Base-by-base conservation (phyloP, 176 grass and related monocot species). In the Carex scoparia region DNA sequence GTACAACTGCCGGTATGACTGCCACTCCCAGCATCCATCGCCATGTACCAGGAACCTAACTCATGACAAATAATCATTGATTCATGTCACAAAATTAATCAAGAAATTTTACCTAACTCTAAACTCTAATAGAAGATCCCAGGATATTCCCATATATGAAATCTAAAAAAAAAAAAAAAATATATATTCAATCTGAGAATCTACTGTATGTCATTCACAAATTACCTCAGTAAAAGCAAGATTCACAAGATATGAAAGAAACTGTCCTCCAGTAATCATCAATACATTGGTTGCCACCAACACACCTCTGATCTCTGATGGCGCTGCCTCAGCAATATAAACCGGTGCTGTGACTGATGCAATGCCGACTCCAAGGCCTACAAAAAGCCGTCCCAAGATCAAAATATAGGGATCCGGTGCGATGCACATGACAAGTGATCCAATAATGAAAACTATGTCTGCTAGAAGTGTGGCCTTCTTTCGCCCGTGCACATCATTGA, bases 1-100 rank as follows among this genome's bases (percentile, higher is more conserved):
- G 95, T 73, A 95, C 18, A 54, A 95, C 73, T 64, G 95, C 95
- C 74, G 95, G 95, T 71, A 98, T 51, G 3, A 91, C 95, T 85
- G 93, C 92, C 65, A 95, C 93, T 73, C 93, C 95, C 1, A 95
- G 95, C 95, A 98, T 98, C 95, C 95, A 98, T 64, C 95, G 89
- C 95, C 95, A 98, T 31, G 95, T 98, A 61, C 93, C 95, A 90
- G 88, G 86, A 87, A 98, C 93, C 93, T 98, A 85, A 77, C 82
- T 44, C 15, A 62, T 85, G 7, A 86, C n/a, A 76, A 67, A 61
- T 62, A 68, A 70, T 86, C 18, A 89, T 65, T 87, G 83, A 69
- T 88, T 61, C 67, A 77, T 35, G 71, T 83, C 40, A 70, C 27
- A 51, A 16, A 63, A 81, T 74, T 27, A 37, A 69, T 42, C 84